These are phyloP conservation scores for Pterula multifida DNA, from an alignment of 1,284 basidiomycete genomes.

Conservation along the genomic window DNA sequence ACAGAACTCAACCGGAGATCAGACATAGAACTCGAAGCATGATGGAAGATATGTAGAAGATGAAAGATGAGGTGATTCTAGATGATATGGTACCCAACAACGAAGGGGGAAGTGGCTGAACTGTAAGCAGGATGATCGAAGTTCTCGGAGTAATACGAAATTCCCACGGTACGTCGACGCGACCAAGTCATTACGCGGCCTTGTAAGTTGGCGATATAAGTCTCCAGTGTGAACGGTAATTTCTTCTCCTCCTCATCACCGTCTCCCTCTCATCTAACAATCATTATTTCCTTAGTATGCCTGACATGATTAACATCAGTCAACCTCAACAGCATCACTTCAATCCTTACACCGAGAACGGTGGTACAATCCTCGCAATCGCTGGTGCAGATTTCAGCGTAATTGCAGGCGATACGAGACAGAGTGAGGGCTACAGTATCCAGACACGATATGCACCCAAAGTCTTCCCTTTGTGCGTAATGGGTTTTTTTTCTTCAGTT, in stretches of 20 bases:
- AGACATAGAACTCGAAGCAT: background rate
- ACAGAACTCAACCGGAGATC: background rate
- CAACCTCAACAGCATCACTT: slow-evolving; percentile 54
- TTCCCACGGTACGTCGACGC: background rate
- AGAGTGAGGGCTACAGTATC: slow-evolving; percentile 89
- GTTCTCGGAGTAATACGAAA: background rate
- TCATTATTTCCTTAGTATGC: slow-evolving; percentile 10
- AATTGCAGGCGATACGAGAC: slow-evolving; percentile 89
- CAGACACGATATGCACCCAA: slow-evolving; percentile 95
- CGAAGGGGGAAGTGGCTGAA: background rate
- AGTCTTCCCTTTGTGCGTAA: slow-evolving; percentile 67
- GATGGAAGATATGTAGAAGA: background rate
- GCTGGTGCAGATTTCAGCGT: slow-evolving; percentile 86
- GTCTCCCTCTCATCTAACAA: slow-evolving; percentile 1
- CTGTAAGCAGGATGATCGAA: background rate
- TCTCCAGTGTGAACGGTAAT: background rate
- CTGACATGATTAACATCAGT: slow-evolving; percentile 24
- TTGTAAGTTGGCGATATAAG: slow-evolving; percentile 1
- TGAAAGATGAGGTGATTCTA: background rate
- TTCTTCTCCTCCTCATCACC: background rate
- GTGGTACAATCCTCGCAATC: slow-evolving; percentile 90
- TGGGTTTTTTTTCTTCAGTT: slow-evolving; percentile 5
- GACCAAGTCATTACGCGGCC: slow-evolving; percentile 1
- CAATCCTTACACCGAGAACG: slow-evolving; percentile 85
- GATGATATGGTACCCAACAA: background rate